Conservation (phyloP, 257 asterid species). For the Scutellaria galericulata region DNA sequence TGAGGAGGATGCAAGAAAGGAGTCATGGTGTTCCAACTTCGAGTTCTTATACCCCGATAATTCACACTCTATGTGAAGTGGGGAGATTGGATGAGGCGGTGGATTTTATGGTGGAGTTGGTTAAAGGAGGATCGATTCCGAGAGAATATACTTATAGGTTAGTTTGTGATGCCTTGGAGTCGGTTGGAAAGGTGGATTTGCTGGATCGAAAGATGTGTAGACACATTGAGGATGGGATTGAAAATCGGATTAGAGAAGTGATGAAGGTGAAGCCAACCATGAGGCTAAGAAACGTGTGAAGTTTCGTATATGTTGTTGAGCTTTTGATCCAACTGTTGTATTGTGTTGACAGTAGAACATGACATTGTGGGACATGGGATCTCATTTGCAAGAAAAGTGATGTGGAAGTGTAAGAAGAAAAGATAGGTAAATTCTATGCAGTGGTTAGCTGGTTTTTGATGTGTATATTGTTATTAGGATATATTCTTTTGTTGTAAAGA, state of each 20-base stretch:
- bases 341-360: no score
- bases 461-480: no score
- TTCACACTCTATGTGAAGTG: slow-evolving; percentile 80
- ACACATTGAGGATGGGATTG: slow-evolving; percentile 64
- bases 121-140: slow-evolving; percentile 71
- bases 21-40: slow-evolving; percentile 67
- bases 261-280: slow-evolving; percentile 65
- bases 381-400: no score
- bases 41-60: slow-evolving; percentile 78
- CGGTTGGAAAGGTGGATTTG: slow-evolving; percentile 53
- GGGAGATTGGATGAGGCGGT: slow-evolving; percentile 75
- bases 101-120: slow-evolving; percentile 68
- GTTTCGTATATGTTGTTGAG: no score
- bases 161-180: slow-evolving; percentile 54
- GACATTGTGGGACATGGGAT: no score
- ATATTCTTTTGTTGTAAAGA: no score
- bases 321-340: no score
- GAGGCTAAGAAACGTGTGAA: slow-evolving; percentile 31
- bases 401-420: no score
- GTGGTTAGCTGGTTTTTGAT: no score
- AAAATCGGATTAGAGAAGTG: slow-evolving; percentile 52
- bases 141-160: slow-evolving; percentile 76
- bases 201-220: slow-evolving; percentile 44
- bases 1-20: slow-evolving; percentile 73
- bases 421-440: no score